A percentile compares a stretch with the other conserved stretches of the same genome.
These are phyloP conservation scores for Penicillium sp. DNA, from an alignment of 2,329 filamentous ascomycete species.

Conservation along the genomic window DNA sequence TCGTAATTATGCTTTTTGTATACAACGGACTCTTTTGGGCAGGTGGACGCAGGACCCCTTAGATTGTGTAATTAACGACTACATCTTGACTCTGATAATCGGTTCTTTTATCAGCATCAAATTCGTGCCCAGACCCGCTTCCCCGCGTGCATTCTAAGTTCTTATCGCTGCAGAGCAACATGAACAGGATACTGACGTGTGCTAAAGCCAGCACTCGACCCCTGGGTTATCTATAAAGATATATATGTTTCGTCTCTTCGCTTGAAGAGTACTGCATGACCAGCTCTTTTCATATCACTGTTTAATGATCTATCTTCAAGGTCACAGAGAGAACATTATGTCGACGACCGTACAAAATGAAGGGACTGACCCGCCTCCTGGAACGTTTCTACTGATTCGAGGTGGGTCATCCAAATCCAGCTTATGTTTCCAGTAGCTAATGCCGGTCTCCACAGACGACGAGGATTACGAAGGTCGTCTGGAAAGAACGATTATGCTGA, in stretches of 20 bases:
- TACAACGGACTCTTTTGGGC: neutral
- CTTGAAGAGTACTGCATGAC: too few relatives aligned
- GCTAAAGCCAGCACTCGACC: too few relatives aligned
- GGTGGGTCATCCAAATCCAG: constrained; percentile 12
- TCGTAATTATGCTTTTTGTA: too few relatives aligned
- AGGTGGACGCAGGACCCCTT: neutral
- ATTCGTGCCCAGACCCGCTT: neutral
- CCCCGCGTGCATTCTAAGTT: constrained; percentile 6
- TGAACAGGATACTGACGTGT: too few relatives aligned
- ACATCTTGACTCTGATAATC: too few relatives aligned
- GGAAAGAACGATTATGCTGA: constrained; percentile 26
- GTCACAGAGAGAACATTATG: too few relatives aligned
- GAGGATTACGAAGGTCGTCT: constrained; percentile 9
- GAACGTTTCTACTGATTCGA: constrained; percentile 24
- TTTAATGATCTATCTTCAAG: too few relatives aligned
- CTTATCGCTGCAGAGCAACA: too few relatives aligned
- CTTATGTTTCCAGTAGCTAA: neutral
- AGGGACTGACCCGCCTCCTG: constrained; percentile 18
- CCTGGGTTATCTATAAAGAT: too few relatives aligned
- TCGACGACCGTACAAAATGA: neutral
- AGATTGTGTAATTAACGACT: too few relatives aligned
- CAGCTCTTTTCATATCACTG: too few relatives aligned
- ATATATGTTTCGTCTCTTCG: too few relatives aligned
- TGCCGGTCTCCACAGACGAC: neutral
- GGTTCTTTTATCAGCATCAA: neutral